These are phyloP conservation scores for Fraxinus excelsior DNA, from an alignment of 257 asterid genomes.

Conservation along the genomic window DNA sequence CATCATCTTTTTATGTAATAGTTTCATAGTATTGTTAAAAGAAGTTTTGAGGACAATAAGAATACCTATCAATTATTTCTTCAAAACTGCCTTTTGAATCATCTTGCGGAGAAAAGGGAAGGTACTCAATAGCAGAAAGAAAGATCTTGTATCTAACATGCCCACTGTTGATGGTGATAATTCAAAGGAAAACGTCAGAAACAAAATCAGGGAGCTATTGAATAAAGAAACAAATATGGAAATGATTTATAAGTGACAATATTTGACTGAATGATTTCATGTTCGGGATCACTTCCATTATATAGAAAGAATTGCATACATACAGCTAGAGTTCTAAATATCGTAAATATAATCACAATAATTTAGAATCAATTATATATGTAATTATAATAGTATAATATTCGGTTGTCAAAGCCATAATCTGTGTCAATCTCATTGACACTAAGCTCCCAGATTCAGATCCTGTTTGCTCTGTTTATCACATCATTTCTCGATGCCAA, in stretches of 20 bases:
- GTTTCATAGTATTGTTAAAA: background rate
- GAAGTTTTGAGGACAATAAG: slow-evolving; percentile 26
- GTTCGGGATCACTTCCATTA: too few species aligned
- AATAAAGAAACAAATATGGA: slow-evolving; percentile 2
- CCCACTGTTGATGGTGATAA: slow-evolving; percentile 55
- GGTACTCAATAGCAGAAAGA: slow-evolving; percentile 80
- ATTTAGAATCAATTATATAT: too few species aligned
- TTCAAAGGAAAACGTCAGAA: slow-evolving; percentile 23
- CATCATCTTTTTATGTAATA: slow-evolving; percentile 20
- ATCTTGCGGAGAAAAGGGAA: slow-evolving; percentile 80
- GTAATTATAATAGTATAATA: too few species aligned
- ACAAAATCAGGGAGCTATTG: slow-evolving; percentile 17
- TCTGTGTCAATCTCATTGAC: too few species aligned
- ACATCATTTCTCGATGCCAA: slow-evolving; percentile 14
- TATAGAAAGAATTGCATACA: too few species aligned
- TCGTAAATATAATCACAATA: too few species aligned
- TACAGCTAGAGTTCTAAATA: too few species aligned
- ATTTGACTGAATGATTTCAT: too few species aligned
- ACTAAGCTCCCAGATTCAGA: background rate
- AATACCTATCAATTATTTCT: slow-evolving; percentile 88
- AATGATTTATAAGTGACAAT: slow-evolving; percentile 4
- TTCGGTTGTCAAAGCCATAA: too few species aligned
- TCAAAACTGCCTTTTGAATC: slow-evolving; percentile 82
- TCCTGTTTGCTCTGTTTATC: slow-evolving; percentile 4
- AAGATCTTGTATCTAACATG: slow-evolving; percentile 88